Evolutionary conservation across 73 alveolate species (phyloP), one percentile per base, ranked within the genome.

Genomic region (Stentor roeselii): DNA sequence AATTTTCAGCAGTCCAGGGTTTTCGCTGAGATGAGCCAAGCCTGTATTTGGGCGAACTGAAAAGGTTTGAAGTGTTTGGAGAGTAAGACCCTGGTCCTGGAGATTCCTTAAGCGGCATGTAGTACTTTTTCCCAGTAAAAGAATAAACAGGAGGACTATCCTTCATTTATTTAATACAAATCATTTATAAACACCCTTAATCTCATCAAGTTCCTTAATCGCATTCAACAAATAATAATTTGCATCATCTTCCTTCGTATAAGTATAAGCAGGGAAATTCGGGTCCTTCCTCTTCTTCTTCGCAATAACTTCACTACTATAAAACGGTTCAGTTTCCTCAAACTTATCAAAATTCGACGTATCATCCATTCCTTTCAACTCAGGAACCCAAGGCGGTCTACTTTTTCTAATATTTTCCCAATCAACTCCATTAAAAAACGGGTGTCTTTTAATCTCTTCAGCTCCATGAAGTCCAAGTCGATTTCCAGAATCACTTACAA

Each of bases 401-500:
- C 80, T 58, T 3, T 32, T 27, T 15, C 91, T 39, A 32, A 90
- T 75, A 32, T 36, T 59, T n/a, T 14, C 89, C 95, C 95, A 90
- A 21, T n/a, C n/a, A n/a, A n/a, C n/a, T n/a, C n/a, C n/a, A n/a
- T n/a, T n/a, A n/a, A n/a, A n/a, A n/a, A n/a, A n/a, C n/a, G n/a
- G n/a, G n/a, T n/a, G n/a, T n/a, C 59, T 60, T 75, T 87, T 90
- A 41, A 90, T 90, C 40, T 90, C 95, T 3, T 84, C 92, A 15
- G 78, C 93, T 14, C 95, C 95, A 75, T 83, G 76, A 15, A 83
- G 60, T 75, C 95, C 95, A 6, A 90, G 88, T 41, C 95, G 42
- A 39, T 87, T 78, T 32, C 92, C 96, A 3, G 93, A 91, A 36
- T 88, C 97, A 60, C 87, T 88, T 40, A 94, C 88, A 86, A 94